Base-by-base conservation (phyloP, 768 basidiomycete genomes). In the Suillus subluteus region DNA sequence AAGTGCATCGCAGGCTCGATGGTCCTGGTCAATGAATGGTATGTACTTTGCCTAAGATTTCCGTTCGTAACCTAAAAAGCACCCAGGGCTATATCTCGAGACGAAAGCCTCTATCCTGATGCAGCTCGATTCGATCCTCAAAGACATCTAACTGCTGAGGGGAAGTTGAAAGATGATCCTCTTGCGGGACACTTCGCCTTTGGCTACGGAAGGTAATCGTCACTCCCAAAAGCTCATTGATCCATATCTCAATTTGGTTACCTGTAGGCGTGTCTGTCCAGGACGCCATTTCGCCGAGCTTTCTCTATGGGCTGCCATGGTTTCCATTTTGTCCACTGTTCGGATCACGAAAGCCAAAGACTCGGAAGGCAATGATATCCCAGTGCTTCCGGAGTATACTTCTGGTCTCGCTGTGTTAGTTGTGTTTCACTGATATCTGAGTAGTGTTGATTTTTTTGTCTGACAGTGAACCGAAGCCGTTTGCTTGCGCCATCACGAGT, bases 311-410 rank as follows among this genome's bases (percentile, higher is more conserved):
- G 63, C 63, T 41, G 40, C 66, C 15, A 11, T 65, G 37, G 35
- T 44, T 21, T 38, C 41, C 16, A 65, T 67, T 26, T 44, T 67
- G 30, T 62, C 67, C n/a, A 58, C 59, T 23, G 38, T 63, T 32
- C 61, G 48, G 16, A 67, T 67, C 40, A 41, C 67, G 62, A 65
- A 37, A 26, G 64, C 64, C 6, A 65, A 65, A 41, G 62, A 63
- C 38, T 61, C 43, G 12, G 32, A 44, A 26, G 64, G 64, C 35
- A 64, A 35, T 4, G 32, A 65, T 37, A 65, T 65, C 23, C 23
- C 32, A 13, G 62, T 65, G 23, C 18, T 44, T 44, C 32, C 37
- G n/a, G 64, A 41, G 16, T 64, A 62, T 16, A 65, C 43, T 30
- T 2, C 41, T 26, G 62, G 64, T 40, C 32, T 62, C 11, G 41